These are phyloP conservation scores for Chytriomyces hyalinus DNA, from an alignment of 192 early-diverging fungal species.

Conservation along the genomic window DNA sequence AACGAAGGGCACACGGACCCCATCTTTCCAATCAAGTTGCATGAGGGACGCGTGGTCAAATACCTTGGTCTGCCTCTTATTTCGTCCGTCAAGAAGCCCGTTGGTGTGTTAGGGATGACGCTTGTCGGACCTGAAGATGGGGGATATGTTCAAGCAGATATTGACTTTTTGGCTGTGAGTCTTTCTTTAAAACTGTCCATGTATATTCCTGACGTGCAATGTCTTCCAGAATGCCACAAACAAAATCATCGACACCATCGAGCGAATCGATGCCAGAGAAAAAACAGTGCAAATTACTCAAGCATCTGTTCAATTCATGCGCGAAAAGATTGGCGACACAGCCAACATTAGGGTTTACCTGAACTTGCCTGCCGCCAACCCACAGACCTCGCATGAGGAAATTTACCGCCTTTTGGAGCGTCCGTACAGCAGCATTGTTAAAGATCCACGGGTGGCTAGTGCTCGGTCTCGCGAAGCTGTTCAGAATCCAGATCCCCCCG, in stretches of 20 bases:
- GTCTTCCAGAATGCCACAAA: constrained; percentile 24
- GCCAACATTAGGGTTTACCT: constrained; percentile 14
- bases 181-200: neutral
- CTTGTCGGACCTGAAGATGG: constrained; percentile 34
- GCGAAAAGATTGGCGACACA: constrained; percentile 36
- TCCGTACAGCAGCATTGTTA: constrained; percentile 30
- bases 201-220: neutral
- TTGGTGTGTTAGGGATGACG: constrained; percentile 39
- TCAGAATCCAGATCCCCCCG: constrained; percentile 16
- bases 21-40: constrained; percentile 3
- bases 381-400: neutral
- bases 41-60: constrained; percentile 15
- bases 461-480: neutral
- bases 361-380: neutral
- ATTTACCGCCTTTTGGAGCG: constrained; percentile 13
- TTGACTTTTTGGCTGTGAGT: constrained; percentile 42
- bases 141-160: constrained; percentile 39
- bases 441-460: constrained; percentile 18
- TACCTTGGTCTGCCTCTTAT: constrained; percentile 43
- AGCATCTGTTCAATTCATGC: constrained; percentile 29
- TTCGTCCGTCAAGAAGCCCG: neutral
- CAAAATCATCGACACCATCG: constrained; percentile 29
- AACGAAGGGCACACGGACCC: constrained; percentile 8
- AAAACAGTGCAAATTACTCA: constrained; percentile 30
- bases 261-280: constrained; percentile 36